These are phyloP conservation scores for Vanrija humicola DNA, from an alignment of 1,284 basidiomycete genomes.

Conservation along the genomic window DNA sequence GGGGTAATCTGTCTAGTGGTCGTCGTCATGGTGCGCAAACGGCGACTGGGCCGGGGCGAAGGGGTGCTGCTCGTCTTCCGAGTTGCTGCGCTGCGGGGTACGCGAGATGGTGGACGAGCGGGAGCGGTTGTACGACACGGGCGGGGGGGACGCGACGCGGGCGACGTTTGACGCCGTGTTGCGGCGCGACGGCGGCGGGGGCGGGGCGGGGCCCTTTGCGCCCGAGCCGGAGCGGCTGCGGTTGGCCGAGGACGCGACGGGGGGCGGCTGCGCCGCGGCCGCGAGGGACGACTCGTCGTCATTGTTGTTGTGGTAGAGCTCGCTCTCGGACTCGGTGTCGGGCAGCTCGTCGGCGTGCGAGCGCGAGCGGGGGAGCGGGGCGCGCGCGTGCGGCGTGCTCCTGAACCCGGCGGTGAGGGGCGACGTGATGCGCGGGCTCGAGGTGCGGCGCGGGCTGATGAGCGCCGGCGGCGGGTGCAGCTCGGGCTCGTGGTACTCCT, in stretches of 20 bases:
- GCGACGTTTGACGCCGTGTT: constrained; percentile 18
- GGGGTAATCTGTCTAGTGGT: neutral
- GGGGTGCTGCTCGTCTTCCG: constrained; percentile 27
- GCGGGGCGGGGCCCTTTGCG: constrained; percentile 51
- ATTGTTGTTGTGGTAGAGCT: constrained; percentile 4
- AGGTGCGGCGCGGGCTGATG: neutral
- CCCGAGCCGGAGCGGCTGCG: constrained; percentile 49
- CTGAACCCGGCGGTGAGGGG: neutral
- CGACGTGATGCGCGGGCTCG: neutral
- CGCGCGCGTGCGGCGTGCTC: neutral
- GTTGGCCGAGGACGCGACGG: constrained; percentile 22
- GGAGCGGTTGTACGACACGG: neutral
- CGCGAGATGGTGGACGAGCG: neutral
- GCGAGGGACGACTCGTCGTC: constrained; percentile 6
- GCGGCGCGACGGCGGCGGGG: constrained; percentile 52
- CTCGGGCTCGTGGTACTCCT: constrained; percentile 44
- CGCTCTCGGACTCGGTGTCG: constrained; percentile 3
- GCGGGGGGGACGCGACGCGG: neutral
- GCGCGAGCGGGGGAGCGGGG: neutral
- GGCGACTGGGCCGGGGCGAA: constrained; percentile 18
- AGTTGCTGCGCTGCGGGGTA: constrained; percentile 9
- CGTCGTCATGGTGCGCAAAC: constrained; percentile 12
- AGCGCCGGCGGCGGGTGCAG: constrained; percentile 12
- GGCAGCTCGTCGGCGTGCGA: constrained; percentile 33
- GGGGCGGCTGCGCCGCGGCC: constrained; percentile 8